Base-by-base conservation (phyloP, 75 land plant genomes). In the Picea sitchensis region DNA sequence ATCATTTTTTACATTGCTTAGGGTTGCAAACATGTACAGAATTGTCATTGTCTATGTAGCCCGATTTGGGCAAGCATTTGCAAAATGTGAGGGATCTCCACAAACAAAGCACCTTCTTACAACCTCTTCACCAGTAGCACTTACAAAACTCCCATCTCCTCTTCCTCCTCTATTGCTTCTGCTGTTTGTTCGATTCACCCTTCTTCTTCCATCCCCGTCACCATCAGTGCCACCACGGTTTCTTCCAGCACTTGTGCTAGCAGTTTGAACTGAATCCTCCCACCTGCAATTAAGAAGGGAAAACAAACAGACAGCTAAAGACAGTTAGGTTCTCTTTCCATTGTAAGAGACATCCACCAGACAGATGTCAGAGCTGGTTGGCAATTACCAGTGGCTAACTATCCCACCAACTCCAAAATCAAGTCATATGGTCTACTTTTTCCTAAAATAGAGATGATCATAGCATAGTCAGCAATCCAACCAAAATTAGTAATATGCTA, bases 11-110 rank as follows among this genome's bases (percentile, higher is more conserved):
- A 51, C 56, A 51, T 51, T 12, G 11, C 11, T 51, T n/a, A 8
- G 56, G 5, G 71, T 14, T 32, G 71, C 7, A 21, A 67, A 34
- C 14, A 11, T 32, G 36, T 4, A 32, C 14, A 6, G 17, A 15
- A n/a, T 38, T 71, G 44, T 38, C n/a, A 20, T 71, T n/a, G 44
- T 7, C n/a, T n/a, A 44, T 71, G n/a, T 14, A 20, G 74, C 86
- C n/a, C 98, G 88, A 75, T 87, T 90, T 17, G 98, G 98, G 79
- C 98, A 96, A 67, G 76, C 92, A 89, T 96, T 96, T 26, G 94
- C 92, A 86, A 95, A 96, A 56, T 96, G 98, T 2, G 96, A 92
- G 23, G 94, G 90, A 78, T 96, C 94, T 57, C 96, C 96, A 83
- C 98, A 96, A 23, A 77, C 80, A 85, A 84, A 96, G 75, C 98